Conservation (phyloP, 805 yeast genomes). For the Starmerella stigmatis region DNA sequence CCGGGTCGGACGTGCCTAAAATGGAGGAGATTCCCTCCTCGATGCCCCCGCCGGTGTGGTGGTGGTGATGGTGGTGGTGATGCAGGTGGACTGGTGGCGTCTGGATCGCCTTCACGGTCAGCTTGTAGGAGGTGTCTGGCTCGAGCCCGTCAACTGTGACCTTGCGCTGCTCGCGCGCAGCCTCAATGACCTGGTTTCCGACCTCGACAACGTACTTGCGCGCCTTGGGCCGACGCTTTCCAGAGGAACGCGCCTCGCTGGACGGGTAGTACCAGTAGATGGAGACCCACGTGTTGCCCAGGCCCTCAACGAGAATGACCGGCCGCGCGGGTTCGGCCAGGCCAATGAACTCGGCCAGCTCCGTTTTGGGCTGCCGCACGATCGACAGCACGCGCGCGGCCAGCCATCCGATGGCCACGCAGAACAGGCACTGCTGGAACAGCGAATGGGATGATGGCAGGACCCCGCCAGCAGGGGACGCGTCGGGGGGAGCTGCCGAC, state of each 20-base stretch:
- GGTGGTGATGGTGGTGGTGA: background rate
- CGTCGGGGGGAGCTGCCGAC: constrained; percentile 4
- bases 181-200: constrained; percentile 21
- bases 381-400: constrained; percentile 5
- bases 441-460: constrained; percentile 6
- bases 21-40: constrained; percentile 1
- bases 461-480: constrained; percentile 2
- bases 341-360: constrained; percentile 15
- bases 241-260: background rate
- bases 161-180: constrained; percentile 30
- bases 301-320: constrained; percentile 14
- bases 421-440: background rate
- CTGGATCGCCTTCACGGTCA: constrained; percentile 30
- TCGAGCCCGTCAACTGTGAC: constrained; percentile 29
- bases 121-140: constrained; percentile 29
- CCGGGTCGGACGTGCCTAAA: background rate
- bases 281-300: constrained; percentile 16
- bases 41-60: background rate
- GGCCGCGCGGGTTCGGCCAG: constrained; percentile 11
- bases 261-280: constrained; percentile 15
- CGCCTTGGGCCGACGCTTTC: constrained; percentile 9
- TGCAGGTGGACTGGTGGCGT: background rate
- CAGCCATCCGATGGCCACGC: constrained; percentile 12
- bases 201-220: constrained; percentile 6
- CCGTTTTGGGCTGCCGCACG: constrained; percentile 8